These are phyloP conservation scores for Cladophialophora chaetospira DNA, from an alignment of 2,329 filamentous ascomycete species.

Conservation along the genomic window DNA sequence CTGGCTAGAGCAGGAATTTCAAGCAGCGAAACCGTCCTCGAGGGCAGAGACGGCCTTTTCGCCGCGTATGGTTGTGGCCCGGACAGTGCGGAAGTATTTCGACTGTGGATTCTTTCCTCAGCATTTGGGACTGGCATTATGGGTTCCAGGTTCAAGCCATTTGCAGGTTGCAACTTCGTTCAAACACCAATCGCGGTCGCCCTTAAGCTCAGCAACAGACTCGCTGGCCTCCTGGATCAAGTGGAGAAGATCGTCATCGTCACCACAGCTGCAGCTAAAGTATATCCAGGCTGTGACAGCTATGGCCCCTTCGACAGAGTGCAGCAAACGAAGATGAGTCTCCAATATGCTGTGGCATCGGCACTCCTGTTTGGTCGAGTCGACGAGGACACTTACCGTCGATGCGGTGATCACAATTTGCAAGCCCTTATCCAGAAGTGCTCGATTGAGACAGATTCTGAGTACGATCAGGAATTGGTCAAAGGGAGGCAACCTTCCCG, in stretches of 20 bases:
- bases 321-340: constrained; percentile 23
- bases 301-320: constrained; percentile 7
- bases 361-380: constrained; percentile 14
- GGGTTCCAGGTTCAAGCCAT: constrained; percentile 16
- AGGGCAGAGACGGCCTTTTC: constrained; percentile 19
- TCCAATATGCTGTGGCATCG: constrained; percentile 14
- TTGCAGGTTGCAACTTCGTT: constrained; percentile 19
- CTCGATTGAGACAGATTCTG: background rate
- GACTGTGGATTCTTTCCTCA: too few species aligned
- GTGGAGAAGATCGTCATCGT: constrained; percentile 3
- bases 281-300: constrained; percentile 20
- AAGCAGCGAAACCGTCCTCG: constrained; percentile 14
- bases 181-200: constrained; percentile 17
- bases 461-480: constrained; percentile 1
- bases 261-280: constrained; percentile 11
- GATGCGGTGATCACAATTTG: constrained; percentile 2
- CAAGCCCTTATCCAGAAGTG: background rate
- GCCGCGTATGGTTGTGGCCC: constrained; percentile 10
- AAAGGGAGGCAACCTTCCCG: constrained; percentile 13
- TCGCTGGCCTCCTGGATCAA: background rate
- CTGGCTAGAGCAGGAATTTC: constrained; percentile 15
- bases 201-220: background rate
- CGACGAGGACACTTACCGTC: constrained; percentile 7
- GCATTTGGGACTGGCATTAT: constrained; percentile 12
- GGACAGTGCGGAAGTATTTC: background rate